Base-by-base conservation (phyloP, 768 basidiomycete genomes). In the Hysterangium stoloniferum region DNA sequence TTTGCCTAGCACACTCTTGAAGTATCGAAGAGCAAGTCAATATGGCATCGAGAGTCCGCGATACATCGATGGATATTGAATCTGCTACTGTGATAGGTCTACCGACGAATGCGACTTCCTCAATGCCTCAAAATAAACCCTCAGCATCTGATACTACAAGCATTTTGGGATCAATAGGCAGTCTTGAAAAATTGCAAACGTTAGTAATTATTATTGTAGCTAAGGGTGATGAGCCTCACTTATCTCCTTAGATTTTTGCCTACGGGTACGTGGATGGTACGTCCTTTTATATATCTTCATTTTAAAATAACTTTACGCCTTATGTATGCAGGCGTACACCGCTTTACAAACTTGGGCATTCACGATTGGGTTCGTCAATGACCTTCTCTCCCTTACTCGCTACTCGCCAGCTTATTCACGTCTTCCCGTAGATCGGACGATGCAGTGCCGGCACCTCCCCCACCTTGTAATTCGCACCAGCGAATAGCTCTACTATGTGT, bases 321-420 rank as follows among this genome's bases (percentile, higher is more conserved):
- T 43, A 8, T 17, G n/a, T n/a, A n/a, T n/a, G n/a, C n/a, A 51
- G 49, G 43, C 37, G 12, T 51, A 40, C n/a, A 51, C 49, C 9
- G 36, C 38, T 13, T 31, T 51, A 17, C 27, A 41, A 40, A 41
- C 49, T 17, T 51, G 49, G 49, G 38, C 38, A 20, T 43, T 51
- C 31, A 51, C 29, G 19, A 15, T 51, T 19, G 31, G 25, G 49
- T 42, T 41, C 31, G 17, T 42, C 9, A 13, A 2, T 25, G 35
- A 19, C 25, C 24, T 4, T 22, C 17, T 7, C 17, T 6, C 38
- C 17, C 29, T 13, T 20, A 27, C n/a, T 13, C 24, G 2, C 15
- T 4, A 24, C 37, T 11, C 15, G n/a, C n/a, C n/a, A n/a, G n/a
- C n/a, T n/a, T n/a, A n/a, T n/a, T 17, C 20, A 41, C 22, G 2